phyloP scores from a whole-genome alignment of 495 filamentous ascomycete species.

The Pyrenula massariospora region DNA sequence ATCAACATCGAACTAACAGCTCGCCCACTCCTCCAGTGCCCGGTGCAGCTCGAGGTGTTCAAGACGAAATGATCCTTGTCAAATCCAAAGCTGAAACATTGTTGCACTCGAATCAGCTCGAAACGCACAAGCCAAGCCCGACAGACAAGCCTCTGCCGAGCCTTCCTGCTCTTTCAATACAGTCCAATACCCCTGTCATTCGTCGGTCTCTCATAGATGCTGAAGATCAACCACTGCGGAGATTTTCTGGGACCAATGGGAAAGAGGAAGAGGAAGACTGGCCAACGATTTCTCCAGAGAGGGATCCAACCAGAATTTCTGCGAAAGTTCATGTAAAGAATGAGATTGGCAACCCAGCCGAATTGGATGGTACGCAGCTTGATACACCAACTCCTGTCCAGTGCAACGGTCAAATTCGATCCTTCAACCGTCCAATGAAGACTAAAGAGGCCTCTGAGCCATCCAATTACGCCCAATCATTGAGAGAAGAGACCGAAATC shows the following conservation, averaged over 20 bases:
- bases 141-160: constrained; percentile 14
- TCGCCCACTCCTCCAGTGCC: not conserved
- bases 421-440: not conserved
- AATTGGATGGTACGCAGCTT: not conserved
- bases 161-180: constrained; percentile 9
- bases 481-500: no score
- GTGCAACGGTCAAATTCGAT: not conserved
- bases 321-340: constrained; percentile 7
- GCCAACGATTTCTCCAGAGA: constrained; percentile 10
- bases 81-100: not conserved
- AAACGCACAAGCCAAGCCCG: not conserved
- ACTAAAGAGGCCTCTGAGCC: not conserved
- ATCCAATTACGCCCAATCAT: not conserved
- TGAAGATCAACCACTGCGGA: constrained; percentile 12
- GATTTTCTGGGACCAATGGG: not conserved
- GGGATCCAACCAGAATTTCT: constrained; percentile 3
- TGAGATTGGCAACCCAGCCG: not conserved
- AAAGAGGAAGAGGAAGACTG: constrained; percentile 10
- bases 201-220: constrained; percentile 15
- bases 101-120: not conserved
- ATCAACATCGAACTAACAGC: no score
- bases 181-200: not conserved
- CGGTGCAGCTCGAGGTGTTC: not conserved
- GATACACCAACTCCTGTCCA: no score
- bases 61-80: not conserved